Evolutionary conservation across 2,329 filamentous ascomycete genomes (phyloP), one percentile per base, ranked within the genome.

Genomic region (Madurella mycetomatis): DNA sequence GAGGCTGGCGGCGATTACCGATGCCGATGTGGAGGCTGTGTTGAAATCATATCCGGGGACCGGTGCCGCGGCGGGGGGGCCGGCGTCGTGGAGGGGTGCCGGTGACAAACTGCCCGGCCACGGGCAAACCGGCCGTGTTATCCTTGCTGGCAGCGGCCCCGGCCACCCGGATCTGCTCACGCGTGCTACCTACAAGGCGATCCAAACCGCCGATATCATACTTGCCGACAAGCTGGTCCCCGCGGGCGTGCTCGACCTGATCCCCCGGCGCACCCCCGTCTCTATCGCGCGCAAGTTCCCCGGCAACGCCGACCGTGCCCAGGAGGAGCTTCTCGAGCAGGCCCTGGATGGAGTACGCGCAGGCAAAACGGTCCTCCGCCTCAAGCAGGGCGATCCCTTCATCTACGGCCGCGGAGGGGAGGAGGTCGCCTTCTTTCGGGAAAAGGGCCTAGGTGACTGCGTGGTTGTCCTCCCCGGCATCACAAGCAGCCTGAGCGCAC

Each of bases 341-440:
- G 94, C 90, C 0, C 76, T 96, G 2, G 81, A 82, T 2, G 90
- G 84, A 2, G 76, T 78, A 15, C 67, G 65, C 5, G 71, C 72
- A 17, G 94, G 94, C 12, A 84, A 88, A 68, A 88, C 83, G 1
- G 94, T 99, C 0, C 78, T 99, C 34, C 82, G 94, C 2, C 77
- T 99, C 43, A 99, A 99, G 74, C 94, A 99, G 69, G 94, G 94
- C 44, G 94, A 99, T 66, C 94, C 94, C 0, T 99, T 95, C 71
- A 83, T 99, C 40, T 99, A 97, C 71, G 94, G 94, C 40, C 85
- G 94, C 40, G 94, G 94, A 53, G 94, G 90, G 34, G 94, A 99
- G 69, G 94, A 99, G 70, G 89, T 90, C 40, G 82, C 84, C 31
- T 96, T 88, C 68, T 96, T 99, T 77, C 77, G 84, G 2, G 73